Evolutionary conservation across 768 basidiomycete species (phyloP).

Genomic region (Termitomyces sp.): DNA sequence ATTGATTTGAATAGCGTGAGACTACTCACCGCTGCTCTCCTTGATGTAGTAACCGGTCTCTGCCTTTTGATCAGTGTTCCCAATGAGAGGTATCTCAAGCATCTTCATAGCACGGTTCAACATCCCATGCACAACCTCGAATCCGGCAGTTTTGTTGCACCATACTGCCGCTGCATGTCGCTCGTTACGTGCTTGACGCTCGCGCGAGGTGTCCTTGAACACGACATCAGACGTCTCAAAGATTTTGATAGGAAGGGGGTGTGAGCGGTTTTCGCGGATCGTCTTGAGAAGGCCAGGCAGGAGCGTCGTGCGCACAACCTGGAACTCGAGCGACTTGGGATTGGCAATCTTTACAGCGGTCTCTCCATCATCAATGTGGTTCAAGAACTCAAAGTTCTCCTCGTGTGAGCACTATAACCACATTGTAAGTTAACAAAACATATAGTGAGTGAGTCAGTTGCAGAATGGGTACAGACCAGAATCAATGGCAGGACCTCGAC

Average conservation of each 20-base stretch:
- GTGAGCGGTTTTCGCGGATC: slow-evolving; percentile 92
- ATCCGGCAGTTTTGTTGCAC: slow-evolving; percentile 96
- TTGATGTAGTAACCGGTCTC: slow-evolving; percentile 88
- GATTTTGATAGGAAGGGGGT: slow-evolving; percentile 86
- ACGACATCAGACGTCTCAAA: slow-evolving; percentile 95
- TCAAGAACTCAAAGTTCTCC: slow-evolving; percentile 95
- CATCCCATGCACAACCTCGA: slow-evolving; percentile 94
- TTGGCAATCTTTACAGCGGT: slow-evolving; percentile 91
- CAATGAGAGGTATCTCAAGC: slow-evolving; percentile 84
- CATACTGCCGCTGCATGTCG: slow-evolving; percentile 88
- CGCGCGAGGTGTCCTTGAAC: slow-evolving; percentile 74
- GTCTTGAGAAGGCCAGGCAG: slow-evolving; percentile 96
- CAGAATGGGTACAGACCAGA: slow-evolving; percentile 52
- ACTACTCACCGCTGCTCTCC: slow-evolving; percentile 71
- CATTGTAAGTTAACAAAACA: background rate
- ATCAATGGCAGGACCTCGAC: slow-evolving; percentile 93
- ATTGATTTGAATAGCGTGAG: background rate
- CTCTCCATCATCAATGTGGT: slow-evolving; percentile 77
- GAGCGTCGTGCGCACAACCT: slow-evolving; percentile 94
- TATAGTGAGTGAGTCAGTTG: background rate
- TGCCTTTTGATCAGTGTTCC: slow-evolving; percentile 49
- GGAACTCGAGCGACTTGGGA: slow-evolving; percentile 97
- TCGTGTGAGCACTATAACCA: slow-evolving; percentile 86
- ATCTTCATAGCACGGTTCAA: slow-evolving; percentile 95
- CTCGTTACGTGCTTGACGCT: slow-evolving; percentile 85